Evolutionary conservation across 352 stramenopile genomes (phyloP).

Genomic region (Phytophthora pini): DNA sequence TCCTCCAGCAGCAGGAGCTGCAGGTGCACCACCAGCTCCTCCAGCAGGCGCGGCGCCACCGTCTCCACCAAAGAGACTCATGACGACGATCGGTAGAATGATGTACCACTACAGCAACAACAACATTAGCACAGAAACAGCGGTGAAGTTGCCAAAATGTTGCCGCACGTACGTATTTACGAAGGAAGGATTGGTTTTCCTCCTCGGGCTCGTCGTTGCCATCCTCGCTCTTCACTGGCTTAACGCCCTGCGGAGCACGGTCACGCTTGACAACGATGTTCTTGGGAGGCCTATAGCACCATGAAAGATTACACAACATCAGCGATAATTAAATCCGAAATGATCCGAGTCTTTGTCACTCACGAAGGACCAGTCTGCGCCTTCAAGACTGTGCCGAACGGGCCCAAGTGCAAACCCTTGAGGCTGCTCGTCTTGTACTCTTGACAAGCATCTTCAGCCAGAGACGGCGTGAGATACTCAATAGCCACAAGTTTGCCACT

Average conservation of each 20-base stretch:
- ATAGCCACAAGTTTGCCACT: conserved; percentile 80
- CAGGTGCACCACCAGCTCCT: conserved; percentile 30
- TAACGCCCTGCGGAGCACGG: conserved; percentile 70
- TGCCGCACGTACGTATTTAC: conserved; percentile 78
- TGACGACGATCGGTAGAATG: conserved; percentile 78
- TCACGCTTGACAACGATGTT: conserved; percentile 68
- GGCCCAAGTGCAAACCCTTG: conserved; percentile 65
- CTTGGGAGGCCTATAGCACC: conserved; percentile 58
- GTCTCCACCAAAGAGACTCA: conserved; percentile 75
- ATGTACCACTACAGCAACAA: conserved; percentile 76
- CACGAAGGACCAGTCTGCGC: conserved; percentile 71
- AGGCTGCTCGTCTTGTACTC: conserved; percentile 66
- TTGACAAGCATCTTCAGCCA: conserved; percentile 43
- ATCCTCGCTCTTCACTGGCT: conserved; percentile 73
- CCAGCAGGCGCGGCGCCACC: conserved; percentile 49
- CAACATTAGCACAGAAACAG: conserved; percentile 4
- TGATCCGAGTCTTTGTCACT: conserved; percentile 12
- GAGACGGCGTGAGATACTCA: conserved; percentile 79
- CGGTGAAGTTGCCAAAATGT: background rate
- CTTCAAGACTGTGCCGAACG: conserved; percentile 64
- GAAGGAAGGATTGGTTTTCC: conserved; percentile 81
- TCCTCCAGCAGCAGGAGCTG: conserved; percentile 35
- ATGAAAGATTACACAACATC: background rate
- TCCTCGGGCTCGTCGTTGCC: conserved; percentile 59
- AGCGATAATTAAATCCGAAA: background rate